Evolutionary conservation across 1,284 basidiomycete species (phyloP).

Genomic region (Cerrena zonata): DNA sequence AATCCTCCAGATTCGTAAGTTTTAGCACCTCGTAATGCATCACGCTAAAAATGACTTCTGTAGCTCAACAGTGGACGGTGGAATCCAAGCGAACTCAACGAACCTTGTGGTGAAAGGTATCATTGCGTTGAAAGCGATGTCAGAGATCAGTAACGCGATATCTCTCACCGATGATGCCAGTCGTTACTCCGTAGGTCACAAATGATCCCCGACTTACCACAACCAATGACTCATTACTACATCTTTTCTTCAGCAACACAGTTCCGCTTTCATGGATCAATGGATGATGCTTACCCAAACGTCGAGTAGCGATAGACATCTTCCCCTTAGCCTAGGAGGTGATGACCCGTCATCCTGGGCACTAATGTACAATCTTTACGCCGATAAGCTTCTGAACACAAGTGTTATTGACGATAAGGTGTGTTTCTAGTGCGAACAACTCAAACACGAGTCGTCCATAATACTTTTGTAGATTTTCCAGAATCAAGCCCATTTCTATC

Average conservation of each 20-base stretch:
- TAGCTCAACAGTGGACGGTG: too few relatives aligned
- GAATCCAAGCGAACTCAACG: too few relatives aligned
- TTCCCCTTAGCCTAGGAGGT: conserved; percentile 36
- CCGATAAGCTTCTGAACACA: conserved; percentile 47
- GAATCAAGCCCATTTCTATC: background rate
- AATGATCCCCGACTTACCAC: too few relatives aligned
- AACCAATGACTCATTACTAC: too few relatives aligned
- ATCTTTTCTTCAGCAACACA: conserved; percentile 9
- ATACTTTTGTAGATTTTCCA: background rate
- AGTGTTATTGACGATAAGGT: conserved; percentile 18
- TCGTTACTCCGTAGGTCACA: too few relatives aligned
- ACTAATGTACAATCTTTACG: conserved; percentile 60
- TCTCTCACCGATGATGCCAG: too few relatives aligned
- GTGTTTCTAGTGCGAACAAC: background rate
- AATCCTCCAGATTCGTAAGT: too few relatives aligned
- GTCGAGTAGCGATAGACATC: conserved; percentile 29
- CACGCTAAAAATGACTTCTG: too few relatives aligned
- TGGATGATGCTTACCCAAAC: conserved; percentile 29
- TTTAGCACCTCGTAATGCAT: too few relatives aligned
- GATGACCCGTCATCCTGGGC: conserved; percentile 51
- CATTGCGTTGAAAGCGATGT: too few relatives aligned
- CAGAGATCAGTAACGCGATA: too few relatives aligned
- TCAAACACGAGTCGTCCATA: background rate
- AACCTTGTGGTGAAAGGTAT: too few relatives aligned
- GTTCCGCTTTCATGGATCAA: conserved; percentile 18